Percentiles rank a stretch among this genome's conserved stretches.
These are phyloP conservation scores for Schizophyllum amplum DNA, from an alignment of 1,284 basidiomycete genomes.

Conservation along the genomic window DNA sequence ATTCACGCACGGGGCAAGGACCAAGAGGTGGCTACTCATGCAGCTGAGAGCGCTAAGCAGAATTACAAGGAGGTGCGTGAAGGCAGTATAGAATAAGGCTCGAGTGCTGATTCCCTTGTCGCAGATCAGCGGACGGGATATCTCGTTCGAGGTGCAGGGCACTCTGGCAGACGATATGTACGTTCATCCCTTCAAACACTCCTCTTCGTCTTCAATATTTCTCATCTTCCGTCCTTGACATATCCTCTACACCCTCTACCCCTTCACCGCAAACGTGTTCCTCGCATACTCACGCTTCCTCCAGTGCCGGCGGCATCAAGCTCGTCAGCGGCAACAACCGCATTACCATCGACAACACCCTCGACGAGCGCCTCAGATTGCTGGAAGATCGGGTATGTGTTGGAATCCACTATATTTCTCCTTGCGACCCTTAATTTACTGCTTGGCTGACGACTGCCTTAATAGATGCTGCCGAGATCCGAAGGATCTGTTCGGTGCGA, in stretches of 20 bases:
- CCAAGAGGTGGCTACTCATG: constrained; percentile 43
- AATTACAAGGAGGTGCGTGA: constrained; percentile 46
- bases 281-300: not conserved
- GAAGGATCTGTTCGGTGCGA: constrained; percentile 70
- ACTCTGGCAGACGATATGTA: constrained; percentile 69
- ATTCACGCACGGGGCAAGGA: constrained; percentile 63
- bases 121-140: constrained; percentile 60
- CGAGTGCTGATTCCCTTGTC: too few species aligned
- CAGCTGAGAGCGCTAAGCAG: constrained; percentile 53
- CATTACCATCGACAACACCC: constrained; percentile 87
- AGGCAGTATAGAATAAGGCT: too few species aligned
- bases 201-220: not conserved
- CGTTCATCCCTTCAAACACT: constrained; percentile 17
- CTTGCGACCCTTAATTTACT: not conserved
- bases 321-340: constrained; percentile 64
- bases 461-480: constrained; percentile 75
- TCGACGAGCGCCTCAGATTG: constrained; percentile 81
- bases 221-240: not conserved
- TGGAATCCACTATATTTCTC: not conserved
- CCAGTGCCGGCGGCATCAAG: constrained; percentile 78
- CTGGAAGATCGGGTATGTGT: constrained; percentile 77
- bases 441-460: too few species aligned
- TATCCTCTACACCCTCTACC: too few species aligned
- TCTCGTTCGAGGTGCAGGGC: constrained; percentile 57
- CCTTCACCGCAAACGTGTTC: not conserved